A percentile compares a stretch with the other conserved stretches of the same genome.
These are phyloP conservation scores for Hypericum androsaemum DNA, from an alignment of 345 rosid species.

Conservation along the genomic window DNA sequence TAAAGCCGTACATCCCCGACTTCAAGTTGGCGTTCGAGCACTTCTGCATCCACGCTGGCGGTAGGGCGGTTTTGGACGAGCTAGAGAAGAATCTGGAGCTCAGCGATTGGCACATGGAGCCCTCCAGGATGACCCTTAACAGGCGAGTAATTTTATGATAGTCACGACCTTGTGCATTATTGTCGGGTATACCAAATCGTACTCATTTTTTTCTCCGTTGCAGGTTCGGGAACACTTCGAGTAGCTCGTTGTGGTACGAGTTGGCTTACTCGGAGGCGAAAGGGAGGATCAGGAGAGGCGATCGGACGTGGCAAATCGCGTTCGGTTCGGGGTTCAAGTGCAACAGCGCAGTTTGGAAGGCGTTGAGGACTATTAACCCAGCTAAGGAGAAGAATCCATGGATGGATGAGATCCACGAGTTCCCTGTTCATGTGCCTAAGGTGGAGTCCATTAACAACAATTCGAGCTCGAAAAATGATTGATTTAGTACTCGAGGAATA, in stretches of 20 bases:
- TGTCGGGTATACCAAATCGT: no score
- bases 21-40: constrained; percentile 12
- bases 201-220: background rate
- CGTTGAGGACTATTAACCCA: constrained; percentile 63
- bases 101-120: constrained; percentile 7
- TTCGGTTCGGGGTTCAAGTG: constrained; percentile 97
- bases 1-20: constrained; percentile 14
- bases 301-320: constrained; percentile 86
- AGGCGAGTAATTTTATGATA: no score
- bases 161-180: no score
- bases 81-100: constrained; percentile 4
- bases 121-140: constrained; percentile 42
- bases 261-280: constrained; percentile 78
- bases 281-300: constrained; percentile 75
- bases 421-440: constrained; percentile 68
- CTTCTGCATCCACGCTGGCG: constrained; percentile 13
- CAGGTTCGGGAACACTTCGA: constrained; percentile 85
- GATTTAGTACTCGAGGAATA: no score
- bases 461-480: no score
- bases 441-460: constrained; percentile 11
- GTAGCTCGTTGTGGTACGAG: constrained; percentile 89
- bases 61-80: constrained; percentile 6
- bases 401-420: constrained; percentile 67
- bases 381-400: constrained; percentile 69
- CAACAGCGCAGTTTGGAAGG: constrained; percentile 86